Evolutionary conservation across 2,329 filamentous ascomycete species (phyloP).

Genomic region (Cucurbitaria berberidis): DNA sequence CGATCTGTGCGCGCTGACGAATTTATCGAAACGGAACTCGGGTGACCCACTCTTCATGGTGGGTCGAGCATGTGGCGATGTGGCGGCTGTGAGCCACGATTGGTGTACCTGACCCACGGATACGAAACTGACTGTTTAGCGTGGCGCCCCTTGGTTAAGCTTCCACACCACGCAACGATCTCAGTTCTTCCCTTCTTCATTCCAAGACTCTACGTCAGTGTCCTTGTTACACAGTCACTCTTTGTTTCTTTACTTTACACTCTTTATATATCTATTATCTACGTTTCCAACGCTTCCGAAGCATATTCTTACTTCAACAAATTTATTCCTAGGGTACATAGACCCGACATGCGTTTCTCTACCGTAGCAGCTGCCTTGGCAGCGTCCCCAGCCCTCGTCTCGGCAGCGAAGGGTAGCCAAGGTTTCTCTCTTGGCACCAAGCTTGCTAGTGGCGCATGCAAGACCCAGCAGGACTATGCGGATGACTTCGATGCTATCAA

Average conservation of each 20-base stretch:
- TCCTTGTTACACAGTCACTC: conserved; percentile 33
- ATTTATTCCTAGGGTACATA: conserved; percentile 1
- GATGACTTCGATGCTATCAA: conserved; percentile 69
- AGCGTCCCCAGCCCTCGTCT: conserved; percentile 55
- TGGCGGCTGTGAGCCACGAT: conserved; percentile 12
- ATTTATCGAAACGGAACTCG: conserved; percentile 10
- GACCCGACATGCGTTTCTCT: conserved; percentile 45
- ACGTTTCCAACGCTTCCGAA: background rate
- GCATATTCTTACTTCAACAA: background rate
- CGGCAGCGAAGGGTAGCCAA: conserved; percentile 60
- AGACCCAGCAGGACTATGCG: conserved; percentile 66
- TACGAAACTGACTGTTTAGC: conserved; percentile 15
- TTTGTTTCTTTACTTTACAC: conserved; percentile 25
- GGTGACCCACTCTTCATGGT: conserved; percentile 19
- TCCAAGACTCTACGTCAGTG: conserved; percentile 24
- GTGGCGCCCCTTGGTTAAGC: conserved; percentile 37
- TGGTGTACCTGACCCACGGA: conserved; percentile 21
- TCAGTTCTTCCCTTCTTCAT: conserved; percentile 19
- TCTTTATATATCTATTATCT: no score
- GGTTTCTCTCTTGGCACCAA: conserved; percentile 73
- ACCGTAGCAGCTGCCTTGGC: conserved; percentile 41
- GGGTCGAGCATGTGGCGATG: conserved; percentile 5
- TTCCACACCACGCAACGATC: conserved; percentile 16
- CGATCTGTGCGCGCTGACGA: background rate
- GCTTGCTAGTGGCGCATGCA: conserved; percentile 65